Percentiles rank a stretch among this genome's conserved stretches.
Evolutionary conservation across 768 basidiomycete genomes (phyloP).

Genomic region (Lentinula edodes): DNA sequence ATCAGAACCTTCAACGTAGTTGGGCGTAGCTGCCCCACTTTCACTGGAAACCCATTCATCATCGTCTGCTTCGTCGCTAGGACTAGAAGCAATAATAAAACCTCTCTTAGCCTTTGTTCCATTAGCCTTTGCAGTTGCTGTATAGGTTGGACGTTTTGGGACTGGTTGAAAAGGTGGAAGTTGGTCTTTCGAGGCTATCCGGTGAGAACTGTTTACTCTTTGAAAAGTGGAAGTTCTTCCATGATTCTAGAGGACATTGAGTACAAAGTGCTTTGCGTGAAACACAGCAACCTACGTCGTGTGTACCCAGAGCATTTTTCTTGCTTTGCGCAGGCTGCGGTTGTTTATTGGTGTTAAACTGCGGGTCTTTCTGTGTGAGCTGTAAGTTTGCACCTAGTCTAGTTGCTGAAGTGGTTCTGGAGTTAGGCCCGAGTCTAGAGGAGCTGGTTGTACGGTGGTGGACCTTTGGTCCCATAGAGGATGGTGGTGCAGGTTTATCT

Average conservation of each 20-base stretch:
- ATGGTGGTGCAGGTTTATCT: conserved; percentile 22
- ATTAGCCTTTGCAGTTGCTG: conserved; percentile 19
- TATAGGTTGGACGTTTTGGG: conserved; percentile 12
- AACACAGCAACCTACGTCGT: conserved; percentile 34
- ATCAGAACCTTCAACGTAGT: conserved; percentile 37
- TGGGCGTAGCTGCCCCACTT: conserved; percentile 69
- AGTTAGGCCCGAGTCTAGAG: conserved; percentile 52
- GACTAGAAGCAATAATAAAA: conserved; percentile 49
- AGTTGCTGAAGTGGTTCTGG: conserved; percentile 57
- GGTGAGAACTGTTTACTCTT: conserved; percentile 30
- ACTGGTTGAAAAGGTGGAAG: conserved; percentile 17
- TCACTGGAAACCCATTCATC: conserved; percentile 79
- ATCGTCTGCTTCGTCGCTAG: conserved; percentile 47
- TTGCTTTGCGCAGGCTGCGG: conserved; percentile 43
- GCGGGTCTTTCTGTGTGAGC: conserved; percentile 60
- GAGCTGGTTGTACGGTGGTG: conserved; percentile 35
- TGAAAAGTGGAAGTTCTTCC: conserved; percentile 20
- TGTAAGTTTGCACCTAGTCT: conserved; percentile 58
- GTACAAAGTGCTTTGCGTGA: conserved; percentile 9
- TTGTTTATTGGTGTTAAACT: conserved; percentile 22
- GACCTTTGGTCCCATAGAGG: conserved; percentile 9
- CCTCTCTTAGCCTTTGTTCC: conserved; percentile 39
- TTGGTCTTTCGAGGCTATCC: conserved; percentile 26
- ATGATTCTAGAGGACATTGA: conserved; percentile 19
- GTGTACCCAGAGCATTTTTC: conserved; percentile 31